A percentile compares a stretch with the other conserved stretches of the same genome.
phyloP scores from a whole-genome alignment of 1,284 basidiomycete species.

The Gomphus bonarii region DNA sequence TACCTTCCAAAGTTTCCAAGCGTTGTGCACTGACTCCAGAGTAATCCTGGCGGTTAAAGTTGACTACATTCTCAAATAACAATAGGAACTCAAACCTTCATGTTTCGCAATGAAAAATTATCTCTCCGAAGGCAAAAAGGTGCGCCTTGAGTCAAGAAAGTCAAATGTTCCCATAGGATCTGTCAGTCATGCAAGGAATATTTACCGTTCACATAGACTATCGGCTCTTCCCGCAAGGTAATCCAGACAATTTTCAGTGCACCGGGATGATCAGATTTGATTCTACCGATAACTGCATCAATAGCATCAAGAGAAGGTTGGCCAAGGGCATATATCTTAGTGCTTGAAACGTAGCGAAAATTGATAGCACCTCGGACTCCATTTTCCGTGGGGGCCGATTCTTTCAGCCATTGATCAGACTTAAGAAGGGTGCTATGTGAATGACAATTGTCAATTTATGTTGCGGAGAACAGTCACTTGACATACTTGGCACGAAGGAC shows the following conservation, averaged over 20 bases:
- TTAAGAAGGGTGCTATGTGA: slow-evolving; percentile 71
- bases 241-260: slow-evolving; percentile 79
- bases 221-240: slow-evolving; percentile 87
- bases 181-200: slow-evolving; percentile 30
- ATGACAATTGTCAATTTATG: neutral
- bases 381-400: slow-evolving; percentile 50
- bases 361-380: slow-evolving; percentile 89
- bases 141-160: slow-evolving; percentile 15
- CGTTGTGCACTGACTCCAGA: slow-evolving; percentile 86
- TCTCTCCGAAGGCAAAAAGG: slow-evolving; percentile 46
- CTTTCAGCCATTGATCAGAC: slow-evolving; percentile 82
- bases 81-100: slow-evolving; percentile 45
- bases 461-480: neutral
- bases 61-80: neutral
- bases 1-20: slow-evolving; percentile 71
- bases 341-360: slow-evolving; percentile 78
- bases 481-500: slow-evolving; percentile 76
- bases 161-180: slow-evolving; percentile 20
- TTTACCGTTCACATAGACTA: slow-evolving; percentile 89
- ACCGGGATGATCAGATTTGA: slow-evolving; percentile 52
- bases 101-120: slow-evolving; percentile 73
- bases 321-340: slow-evolving; percentile 85
- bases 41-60: slow-evolving; percentile 50
- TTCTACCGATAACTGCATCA: slow-evolving; percentile 67
- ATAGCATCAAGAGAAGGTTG: slow-evolving; percentile 93